A percentile compares a stretch with the other conserved stretches of the same genome.
Conservation (phyloP, 345 rosid genomes). For the Tarenaya hassleriana region DNA sequence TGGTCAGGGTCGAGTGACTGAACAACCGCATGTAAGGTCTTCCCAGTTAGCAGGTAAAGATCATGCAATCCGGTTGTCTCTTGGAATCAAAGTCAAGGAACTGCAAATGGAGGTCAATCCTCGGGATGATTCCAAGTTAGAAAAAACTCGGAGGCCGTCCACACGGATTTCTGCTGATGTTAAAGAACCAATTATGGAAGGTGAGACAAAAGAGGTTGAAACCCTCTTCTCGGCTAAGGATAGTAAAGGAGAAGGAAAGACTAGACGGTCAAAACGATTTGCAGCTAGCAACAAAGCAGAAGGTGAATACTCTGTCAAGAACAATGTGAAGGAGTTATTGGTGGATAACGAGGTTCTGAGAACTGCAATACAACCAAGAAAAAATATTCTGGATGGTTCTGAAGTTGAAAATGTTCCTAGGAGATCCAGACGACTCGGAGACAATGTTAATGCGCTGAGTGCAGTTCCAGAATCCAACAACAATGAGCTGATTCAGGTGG, state of each 20-base stretch:
- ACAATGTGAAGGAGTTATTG: background rate
- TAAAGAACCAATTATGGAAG: conserved; percentile 3
- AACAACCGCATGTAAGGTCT: no score
- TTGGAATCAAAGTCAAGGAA: background rate
- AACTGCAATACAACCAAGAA: background rate
- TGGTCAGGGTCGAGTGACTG: background rate
- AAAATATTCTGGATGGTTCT: conserved; percentile 4
- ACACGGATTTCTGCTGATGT: background rate
- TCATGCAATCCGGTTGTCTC: background rate
- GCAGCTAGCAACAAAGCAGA: background rate
- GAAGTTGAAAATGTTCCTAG: conserved; percentile 3
- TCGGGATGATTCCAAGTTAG: background rate
- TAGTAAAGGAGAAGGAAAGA: conserved; percentile 6
- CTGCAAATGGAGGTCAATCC: background rate
- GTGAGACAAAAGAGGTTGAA: background rate
- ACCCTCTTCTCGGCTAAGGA: background rate
- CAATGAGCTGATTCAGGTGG: background rate
- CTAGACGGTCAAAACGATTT: conserved; percentile 5
- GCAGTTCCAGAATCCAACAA: no score
- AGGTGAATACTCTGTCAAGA: background rate
- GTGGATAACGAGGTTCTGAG: conserved; percentile 4
- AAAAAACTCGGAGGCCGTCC: conserved; percentile 6
- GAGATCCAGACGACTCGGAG: conserved; percentile 3
- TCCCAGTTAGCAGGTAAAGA: background rate
- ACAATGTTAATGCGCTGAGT: background rate